These are phyloP conservation scores for Porodaedalea pini DNA, from an alignment of 1,284 basidiomycete species.

Conservation along the genomic window DNA sequence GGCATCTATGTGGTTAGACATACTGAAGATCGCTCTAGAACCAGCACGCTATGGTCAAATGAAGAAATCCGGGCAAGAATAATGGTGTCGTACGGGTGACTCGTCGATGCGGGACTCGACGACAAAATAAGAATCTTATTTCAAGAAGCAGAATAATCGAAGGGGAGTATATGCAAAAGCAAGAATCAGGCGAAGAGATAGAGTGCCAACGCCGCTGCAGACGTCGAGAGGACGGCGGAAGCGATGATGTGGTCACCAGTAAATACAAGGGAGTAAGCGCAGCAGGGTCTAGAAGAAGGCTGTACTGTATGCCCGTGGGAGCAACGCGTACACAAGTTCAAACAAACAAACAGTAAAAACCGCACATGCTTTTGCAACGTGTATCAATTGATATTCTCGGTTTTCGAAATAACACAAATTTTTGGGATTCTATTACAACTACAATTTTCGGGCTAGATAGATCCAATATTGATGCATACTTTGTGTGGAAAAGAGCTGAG, in stretches of 20 bases:
- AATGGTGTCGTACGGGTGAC: neutral
- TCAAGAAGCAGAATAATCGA: neutral
- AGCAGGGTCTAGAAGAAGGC: neutral
- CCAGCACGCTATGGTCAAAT: neutral
- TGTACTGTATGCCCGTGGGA: conserved; percentile 1
- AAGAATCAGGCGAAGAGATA: conserved; percentile 23
- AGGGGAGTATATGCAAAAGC: conserved; percentile 14
- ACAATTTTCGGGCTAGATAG: too few species aligned
- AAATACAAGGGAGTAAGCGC: conserved; percentile 18
- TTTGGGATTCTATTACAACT: too few species aligned
- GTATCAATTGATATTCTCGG: neutral
- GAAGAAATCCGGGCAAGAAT: neutral
- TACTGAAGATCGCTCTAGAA: conserved; percentile 7
- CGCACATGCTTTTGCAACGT: conserved; percentile 4
- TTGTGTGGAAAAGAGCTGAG: too few species aligned
- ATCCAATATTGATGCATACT: too few species aligned
- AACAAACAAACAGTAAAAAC: neutral
- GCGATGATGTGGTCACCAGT: conserved; percentile 13
- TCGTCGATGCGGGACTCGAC: neutral
- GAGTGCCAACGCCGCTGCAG: conserved; percentile 8
- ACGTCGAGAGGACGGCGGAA: conserved; percentile 11
- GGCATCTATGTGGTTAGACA: conserved; percentile 16
- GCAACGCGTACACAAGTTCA: neutral
- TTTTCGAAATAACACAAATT: neutral
- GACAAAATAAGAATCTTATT: conserved; percentile 3